Conservation (phyloP, 2,329 filamentous ascomycete genomes). For the Neopestalotiopsis sp. region DNA sequence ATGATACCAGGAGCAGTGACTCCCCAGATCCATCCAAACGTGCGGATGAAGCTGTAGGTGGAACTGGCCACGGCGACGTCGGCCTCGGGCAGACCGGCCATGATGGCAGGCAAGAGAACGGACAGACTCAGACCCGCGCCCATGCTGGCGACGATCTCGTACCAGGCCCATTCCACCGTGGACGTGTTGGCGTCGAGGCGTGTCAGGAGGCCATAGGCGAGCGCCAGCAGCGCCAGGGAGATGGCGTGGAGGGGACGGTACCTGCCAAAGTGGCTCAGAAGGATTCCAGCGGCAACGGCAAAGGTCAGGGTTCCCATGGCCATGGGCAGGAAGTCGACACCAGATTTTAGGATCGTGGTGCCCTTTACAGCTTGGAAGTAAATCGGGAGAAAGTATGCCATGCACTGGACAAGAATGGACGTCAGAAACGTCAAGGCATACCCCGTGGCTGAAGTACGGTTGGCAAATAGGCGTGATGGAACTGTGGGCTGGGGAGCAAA, state of each 20-base stretch:
- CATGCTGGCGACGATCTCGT: conserved; percentile 33
- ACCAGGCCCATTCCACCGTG: neutral
- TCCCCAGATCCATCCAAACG: conserved; percentile 44
- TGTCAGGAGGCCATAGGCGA: neutral
- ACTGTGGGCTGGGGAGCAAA: neutral
- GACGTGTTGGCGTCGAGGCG: neutral
- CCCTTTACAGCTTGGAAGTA: conserved; percentile 49
- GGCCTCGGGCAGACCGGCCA: conserved; percentile 35
- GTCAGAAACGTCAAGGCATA: conserved; percentile 41
- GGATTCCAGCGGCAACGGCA: conserved; percentile 26
- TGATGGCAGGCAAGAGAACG: conserved; percentile 44
- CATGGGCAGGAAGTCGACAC: conserved; percentile 34
- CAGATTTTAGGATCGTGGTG: conserved; percentile 29
- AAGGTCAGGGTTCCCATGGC: conserved; percentile 23
- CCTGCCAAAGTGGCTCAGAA: conserved; percentile 16
- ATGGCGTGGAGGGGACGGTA: neutral
- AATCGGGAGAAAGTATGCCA: conserved; percentile 46
- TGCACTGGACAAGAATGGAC: conserved; percentile 39
- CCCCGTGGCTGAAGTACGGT: conserved; percentile 39
- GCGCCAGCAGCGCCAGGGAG: neutral
- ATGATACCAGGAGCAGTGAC: conserved; percentile 44
- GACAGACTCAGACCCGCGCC: conserved; percentile 42
- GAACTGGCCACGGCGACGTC: conserved; percentile 25
- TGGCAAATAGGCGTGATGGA: conserved; percentile 25
- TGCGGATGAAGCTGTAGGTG: neutral